Evolutionary conservation across 257 asterid species (phyloP), one percentile per base, ranked within the genome.

Genomic region (Buddleja alternifolia): DNA sequence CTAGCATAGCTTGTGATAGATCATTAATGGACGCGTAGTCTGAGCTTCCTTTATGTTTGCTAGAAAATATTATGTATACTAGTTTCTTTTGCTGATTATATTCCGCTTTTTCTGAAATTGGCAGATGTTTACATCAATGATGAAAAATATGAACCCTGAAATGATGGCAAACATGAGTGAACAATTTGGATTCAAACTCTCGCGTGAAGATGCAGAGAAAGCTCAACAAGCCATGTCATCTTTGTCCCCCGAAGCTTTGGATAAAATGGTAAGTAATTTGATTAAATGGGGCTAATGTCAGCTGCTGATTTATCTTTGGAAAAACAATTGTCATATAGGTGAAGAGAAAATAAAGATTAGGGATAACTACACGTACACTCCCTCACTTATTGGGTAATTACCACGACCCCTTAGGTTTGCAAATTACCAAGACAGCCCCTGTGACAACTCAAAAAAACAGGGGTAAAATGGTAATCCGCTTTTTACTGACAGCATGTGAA

Each of bases 161-260:
- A 84, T 81, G 87, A 89, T 94, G 99, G 86, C 96, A 62, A 94
- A 74, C 86, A 94, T 91, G 99, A 80, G 97, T 46, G 89, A 89
- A 82, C 98, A 91, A 68, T 91, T 94, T 65, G 99, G 99, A 32
- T 52, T 87, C 59, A 88, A 91, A 79, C 90, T 94, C 67, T 87
- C 98, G 19, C 96, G 78, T 7, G 98, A 90, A 77, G 99, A 91
- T 72, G 98, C 98, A 16, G 99, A 85, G 80, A 91, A 82, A 81
- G 99, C 99, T 68, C 99, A 94, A 66, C 96, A 91, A 75, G 93
- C 99, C 70, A 94, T 94, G 97, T 83, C 99, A 63, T 87, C 97
- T 44, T 60, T 94, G 77, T 89, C 98, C 5, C 96, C 98, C 1
- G 96, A 89, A 12, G 83, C 87, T 71, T 81, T 94, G 90, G 99